Evolutionary conservation across 2,329 filamentous ascomycete species (phyloP).

Genomic region (Hymenoscyphus scutula): DNA sequence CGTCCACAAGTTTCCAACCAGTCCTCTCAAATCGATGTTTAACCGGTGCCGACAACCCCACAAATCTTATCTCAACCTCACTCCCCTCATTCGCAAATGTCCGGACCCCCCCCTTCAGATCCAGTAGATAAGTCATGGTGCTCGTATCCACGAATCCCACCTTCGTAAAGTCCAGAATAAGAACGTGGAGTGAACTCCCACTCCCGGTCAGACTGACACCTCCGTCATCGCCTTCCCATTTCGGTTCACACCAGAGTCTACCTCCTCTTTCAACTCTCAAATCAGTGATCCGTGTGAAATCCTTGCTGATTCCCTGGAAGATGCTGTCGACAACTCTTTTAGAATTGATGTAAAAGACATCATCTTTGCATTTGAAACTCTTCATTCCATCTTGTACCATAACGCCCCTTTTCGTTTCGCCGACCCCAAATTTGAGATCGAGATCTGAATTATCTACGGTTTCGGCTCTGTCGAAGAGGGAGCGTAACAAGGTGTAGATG

Average conservation of each 20-base stretch:
- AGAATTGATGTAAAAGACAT: constrained; percentile 21
- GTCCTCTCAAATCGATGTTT: constrained; percentile 18
- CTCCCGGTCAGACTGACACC: constrained; percentile 11
- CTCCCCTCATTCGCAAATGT: constrained; percentile 17
- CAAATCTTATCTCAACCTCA: constrained; percentile 24
- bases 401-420: constrained; percentile 1
- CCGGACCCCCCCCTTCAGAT: constrained; percentile 18
- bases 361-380: constrained; percentile 14
- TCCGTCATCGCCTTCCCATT: neutral
- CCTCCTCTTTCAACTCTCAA: neutral
- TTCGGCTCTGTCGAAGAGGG: constrained; percentile 13
- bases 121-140: constrained; percentile 17
- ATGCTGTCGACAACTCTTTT: constrained; percentile 10
- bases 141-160: constrained; percentile 24
- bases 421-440: constrained; percentile 8
- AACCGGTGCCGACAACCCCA: constrained; percentile 21
- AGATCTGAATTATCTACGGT: constrained; percentile 10
- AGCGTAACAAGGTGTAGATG: constrained; percentile 16
- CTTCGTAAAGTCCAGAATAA: constrained; percentile 22
- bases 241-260: constrained; percentile 3
- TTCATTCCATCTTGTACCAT: constrained; percentile 14
- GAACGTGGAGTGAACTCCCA: constrained; percentile 16
- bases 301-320: constrained; percentile 9
- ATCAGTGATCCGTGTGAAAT: neutral
- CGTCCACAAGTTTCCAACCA: constrained; percentile 9